These are phyloP conservation scores for Mycena vulgaris DNA, from an alignment of 768 basidiomycete genomes.

Conservation along the genomic window DNA sequence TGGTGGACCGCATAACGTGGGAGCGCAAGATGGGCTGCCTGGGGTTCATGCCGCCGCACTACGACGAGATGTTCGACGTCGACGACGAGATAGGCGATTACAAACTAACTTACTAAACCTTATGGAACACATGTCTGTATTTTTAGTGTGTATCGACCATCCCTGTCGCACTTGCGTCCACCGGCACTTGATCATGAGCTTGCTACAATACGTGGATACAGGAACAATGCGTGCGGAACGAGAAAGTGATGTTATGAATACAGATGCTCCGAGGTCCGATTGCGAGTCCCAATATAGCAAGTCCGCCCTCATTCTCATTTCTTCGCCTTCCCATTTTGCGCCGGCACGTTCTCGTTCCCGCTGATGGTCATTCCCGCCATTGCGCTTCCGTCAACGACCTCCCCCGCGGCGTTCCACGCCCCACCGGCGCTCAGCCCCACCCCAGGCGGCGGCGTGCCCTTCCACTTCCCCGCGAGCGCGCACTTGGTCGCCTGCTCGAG, in stretches of 20 bases:
- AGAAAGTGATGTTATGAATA: slow-evolving; percentile 11
- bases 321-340: slow-evolving; percentile 29
- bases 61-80: slow-evolving; percentile 16
- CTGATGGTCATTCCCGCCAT: slow-evolving; percentile 28
- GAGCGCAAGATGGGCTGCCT: slow-evolving; percentile 39
- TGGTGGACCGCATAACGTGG: slow-evolving; percentile 36
- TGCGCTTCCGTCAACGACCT: slow-evolving; percentile 15
- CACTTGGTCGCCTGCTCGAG: slow-evolving; percentile 75
- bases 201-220: slow-evolving; percentile 21
- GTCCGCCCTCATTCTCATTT: slow-evolving; percentile 10
- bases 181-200: background rate
- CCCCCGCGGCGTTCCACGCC: slow-evolving; percentile 27
- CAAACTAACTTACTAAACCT: background rate
- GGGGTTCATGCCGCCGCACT: slow-evolving; percentile 28
- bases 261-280: slow-evolving; percentile 30
- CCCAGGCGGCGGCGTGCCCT: slow-evolving; percentile 13
- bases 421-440: slow-evolving; percentile 24
- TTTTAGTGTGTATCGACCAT: slow-evolving; percentile 22
- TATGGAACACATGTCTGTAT: slow-evolving; percentile 16
- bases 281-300: slow-evolving; percentile 6
- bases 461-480: slow-evolving; percentile 27
- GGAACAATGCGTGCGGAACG: background rate
- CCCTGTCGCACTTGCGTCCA: no score
- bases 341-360: slow-evolving; percentile 31
- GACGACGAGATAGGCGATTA: slow-evolving; percentile 15